phyloP scores from a whole-genome alignment of 164 flowering plant genomes.

The Berberis thunbergii region DNA sequence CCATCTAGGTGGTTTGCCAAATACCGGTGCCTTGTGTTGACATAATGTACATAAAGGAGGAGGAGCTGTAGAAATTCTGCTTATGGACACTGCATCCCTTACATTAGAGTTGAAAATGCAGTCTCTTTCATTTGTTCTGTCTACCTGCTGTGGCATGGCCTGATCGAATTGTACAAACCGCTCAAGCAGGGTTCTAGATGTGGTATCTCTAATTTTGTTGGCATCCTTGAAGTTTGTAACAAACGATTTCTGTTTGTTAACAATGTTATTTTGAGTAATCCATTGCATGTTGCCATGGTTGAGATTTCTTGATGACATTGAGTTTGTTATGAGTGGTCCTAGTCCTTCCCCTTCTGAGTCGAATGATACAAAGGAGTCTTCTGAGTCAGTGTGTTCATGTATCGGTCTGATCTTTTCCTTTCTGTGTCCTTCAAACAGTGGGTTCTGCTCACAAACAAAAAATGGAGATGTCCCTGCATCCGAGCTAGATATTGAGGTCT shows the following conservation, averaged over 20 bases:
- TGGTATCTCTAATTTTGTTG: slow-evolving; percentile 8
- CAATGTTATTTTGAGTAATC: slow-evolving; percentile 35
- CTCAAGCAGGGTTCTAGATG: slow-evolving; percentile 24
- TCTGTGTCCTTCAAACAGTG: slow-evolving; percentile 46
- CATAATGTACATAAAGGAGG: slow-evolving; percentile 89
- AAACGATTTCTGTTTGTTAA: slow-evolving; percentile 15
- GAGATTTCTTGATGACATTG: slow-evolving; percentile 14
- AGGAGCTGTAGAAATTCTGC: slow-evolving; percentile 48
- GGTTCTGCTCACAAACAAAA: slow-evolving; percentile 47
- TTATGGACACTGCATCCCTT: slow-evolving; percentile 46
- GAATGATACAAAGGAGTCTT: slow-evolving; percentile 12
- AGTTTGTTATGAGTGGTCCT: slow-evolving; percentile 10
- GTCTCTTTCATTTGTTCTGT: slow-evolving; percentile 14
- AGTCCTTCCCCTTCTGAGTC: slow-evolving; percentile 15
- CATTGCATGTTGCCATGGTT: slow-evolving; percentile 24
- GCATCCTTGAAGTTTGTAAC: slow-evolving; percentile 11
- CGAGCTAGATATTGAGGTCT: slow-evolving; percentile 30
- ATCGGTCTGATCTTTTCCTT: slow-evolving; percentile 16
- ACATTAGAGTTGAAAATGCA: slow-evolving; percentile 26
- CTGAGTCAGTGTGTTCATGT: slow-evolving; percentile 9
- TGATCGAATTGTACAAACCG: slow-evolving; percentile 33
- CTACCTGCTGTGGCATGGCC: slow-evolving; percentile 11
- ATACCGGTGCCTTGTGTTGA: slow-evolving; percentile 63
- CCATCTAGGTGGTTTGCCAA: slow-evolving; percentile 78
- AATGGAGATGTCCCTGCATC: slow-evolving; percentile 37